Evolutionary conservation across 1,284 basidiomycete genomes (phyloP), one percentile per base, ranked within the genome.

Genomic region (Rhodotorula mucilaginosa): DNA sequence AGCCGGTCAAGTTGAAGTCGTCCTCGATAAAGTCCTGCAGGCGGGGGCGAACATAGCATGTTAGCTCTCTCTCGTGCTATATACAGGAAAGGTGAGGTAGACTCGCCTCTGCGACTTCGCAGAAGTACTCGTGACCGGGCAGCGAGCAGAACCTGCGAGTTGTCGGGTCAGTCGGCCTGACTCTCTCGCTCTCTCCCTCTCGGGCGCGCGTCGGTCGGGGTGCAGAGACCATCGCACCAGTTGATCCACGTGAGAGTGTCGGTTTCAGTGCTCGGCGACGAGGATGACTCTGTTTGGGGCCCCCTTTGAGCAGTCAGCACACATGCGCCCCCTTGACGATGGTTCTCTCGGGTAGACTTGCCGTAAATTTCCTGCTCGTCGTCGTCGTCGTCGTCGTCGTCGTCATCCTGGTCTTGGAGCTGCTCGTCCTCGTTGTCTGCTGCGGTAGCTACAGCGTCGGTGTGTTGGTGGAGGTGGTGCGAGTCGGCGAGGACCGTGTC

Each of bases 101-200:
- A 23, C 62, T 44, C 48, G 56, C 62, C 64, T 76, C 75, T 52
- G 75, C 72, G 16, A 76, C 73, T 83, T 96, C 93, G 82, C 92
- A 95, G 81, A 98, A 99, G 84, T 97, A 99, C 83, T 99, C 97
- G 82, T 99, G 97, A 8, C 97, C 97, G 8, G 97, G 94, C 59
- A 99, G 84, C 29, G 94, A 94, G 80, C 95, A 98, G 85, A 97
- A 99, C 67, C 67, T 68, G 56, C 7, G 23, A 23, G 52, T n/a
- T n/a, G 19, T 2, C 23, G 52, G 8, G 51, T 61, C 19, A 56
- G 65, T 23, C 12, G 18, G 23, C 12, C 34, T 26, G 26, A 26
- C 26, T 26, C 34, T 34, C 7, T 34, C 34, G 4, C 34, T 8
- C 34, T 34, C 34, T 34, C 39, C 39, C 39, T 44, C 39, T 19